phyloP scores from a whole-genome alignment of 176 grass and related monocot genomes.

The Triticum turgidum region DNA sequence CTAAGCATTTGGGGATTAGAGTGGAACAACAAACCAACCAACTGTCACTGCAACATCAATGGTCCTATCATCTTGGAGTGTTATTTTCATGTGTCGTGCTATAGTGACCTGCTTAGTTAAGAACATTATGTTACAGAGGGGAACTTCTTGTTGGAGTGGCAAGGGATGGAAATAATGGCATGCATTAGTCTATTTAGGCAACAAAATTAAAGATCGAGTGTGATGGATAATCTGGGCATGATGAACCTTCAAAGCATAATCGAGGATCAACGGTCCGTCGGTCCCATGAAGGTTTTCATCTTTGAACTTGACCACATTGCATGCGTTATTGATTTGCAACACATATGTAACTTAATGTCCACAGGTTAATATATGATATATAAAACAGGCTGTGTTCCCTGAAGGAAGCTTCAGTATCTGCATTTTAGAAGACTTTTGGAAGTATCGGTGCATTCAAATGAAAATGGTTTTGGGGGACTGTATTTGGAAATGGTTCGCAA shows the following conservation, averaged over 20 bases:
- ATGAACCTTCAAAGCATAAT: slow-evolving; percentile 23
- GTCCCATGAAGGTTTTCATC: slow-evolving; percentile 33
- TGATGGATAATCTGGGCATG: slow-evolving; percentile 15
- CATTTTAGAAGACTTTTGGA: neutral
- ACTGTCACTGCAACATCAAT: too few relatives aligned
- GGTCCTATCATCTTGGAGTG: too few relatives aligned
- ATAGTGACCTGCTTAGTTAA: slow-evolving; percentile 30
- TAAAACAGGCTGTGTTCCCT: neutral
- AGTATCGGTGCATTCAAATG: neutral
- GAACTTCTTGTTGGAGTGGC: neutral
- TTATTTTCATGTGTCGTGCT: too few relatives aligned
- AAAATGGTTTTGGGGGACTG: neutral
- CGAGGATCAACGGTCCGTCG: neutral
- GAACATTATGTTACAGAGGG: neutral
- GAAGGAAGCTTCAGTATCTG: neutral
- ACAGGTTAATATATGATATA: slow-evolving; percentile 11
- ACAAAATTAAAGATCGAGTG: slow-evolving; percentile 20
- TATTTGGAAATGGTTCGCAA: neutral
- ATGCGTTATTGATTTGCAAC: slow-evolving; percentile 37
- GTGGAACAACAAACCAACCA: neutral
- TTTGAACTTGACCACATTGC: slow-evolving; percentile 13
- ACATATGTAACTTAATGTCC: slow-evolving; percentile 33
- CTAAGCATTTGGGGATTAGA: neutral
- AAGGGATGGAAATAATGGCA: slow-evolving; percentile 13
- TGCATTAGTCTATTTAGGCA: slow-evolving; percentile 22